These are phyloP conservation scores for Parastagonospora avenae DNA, from an alignment of 2,329 filamentous ascomycete species.

Conservation along the genomic window DNA sequence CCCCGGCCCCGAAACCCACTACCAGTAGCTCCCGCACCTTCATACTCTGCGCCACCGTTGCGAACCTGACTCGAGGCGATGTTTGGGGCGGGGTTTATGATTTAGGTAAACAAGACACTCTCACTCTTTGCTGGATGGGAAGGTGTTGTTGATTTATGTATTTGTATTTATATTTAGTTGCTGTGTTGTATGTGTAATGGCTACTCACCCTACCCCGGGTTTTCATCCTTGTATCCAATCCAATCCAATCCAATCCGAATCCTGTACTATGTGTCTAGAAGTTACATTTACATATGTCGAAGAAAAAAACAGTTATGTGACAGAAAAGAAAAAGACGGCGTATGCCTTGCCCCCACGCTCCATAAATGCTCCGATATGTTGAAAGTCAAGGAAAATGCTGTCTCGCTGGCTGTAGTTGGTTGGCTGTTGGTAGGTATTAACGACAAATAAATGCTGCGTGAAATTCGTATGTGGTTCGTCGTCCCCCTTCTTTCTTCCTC, in stretches of 20 bases:
- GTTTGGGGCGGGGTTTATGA: too few relatives aligned
- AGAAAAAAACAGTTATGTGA: neutral
- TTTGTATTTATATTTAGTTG: neutral
- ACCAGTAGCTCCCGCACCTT: too few relatives aligned
- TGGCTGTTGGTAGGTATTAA: neutral
- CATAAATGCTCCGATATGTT: neutral
- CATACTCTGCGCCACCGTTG: too few relatives aligned
- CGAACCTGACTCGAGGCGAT: too few relatives aligned
- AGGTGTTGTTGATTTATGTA: neutral
- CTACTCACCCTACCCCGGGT: too few relatives aligned
- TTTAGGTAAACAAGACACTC: too few relatives aligned
- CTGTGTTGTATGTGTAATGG: neutral
- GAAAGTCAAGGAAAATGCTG: neutral
- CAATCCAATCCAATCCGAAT: too few relatives aligned
- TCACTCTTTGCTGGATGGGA: too few relatives aligned
- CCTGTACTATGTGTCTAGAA: neutral
- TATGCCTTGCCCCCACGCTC: neutral
- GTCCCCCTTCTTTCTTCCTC: neutral
- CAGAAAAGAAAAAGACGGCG: neutral
- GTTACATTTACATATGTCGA: neutral
- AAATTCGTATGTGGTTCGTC: neutral
- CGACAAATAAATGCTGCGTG: neutral
- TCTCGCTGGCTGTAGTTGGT: neutral
- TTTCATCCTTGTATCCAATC: too few relatives aligned
- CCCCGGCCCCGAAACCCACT: too few relatives aligned